Evolutionary conservation across 495 filamentous ascomycete species (phyloP), one percentile per base, ranked within the genome.

Genomic region (Endocarpon pusillum): DNA sequence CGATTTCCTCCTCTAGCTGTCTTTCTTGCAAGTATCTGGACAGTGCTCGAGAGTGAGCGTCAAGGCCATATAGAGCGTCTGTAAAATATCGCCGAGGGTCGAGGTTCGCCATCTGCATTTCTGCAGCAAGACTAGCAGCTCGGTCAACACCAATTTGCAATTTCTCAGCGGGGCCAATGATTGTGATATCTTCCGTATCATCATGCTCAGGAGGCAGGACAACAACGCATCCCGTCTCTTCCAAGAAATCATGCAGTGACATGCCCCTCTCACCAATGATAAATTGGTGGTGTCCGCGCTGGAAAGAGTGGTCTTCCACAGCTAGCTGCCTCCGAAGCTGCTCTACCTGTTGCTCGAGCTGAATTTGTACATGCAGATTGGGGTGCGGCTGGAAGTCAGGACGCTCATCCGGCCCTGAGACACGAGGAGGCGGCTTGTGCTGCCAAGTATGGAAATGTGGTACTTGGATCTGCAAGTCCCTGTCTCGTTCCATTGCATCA

Each of bases 181-280:
- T 69, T 21, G 79, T 85, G 17, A 92, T 66, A 35, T 67, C 73
- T 40, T 93, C 81, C 24, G 68, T 74, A 27, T 87, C 81, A 24
- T 81, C 79, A 10, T 66, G 67, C 24, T 64, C 58, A 1, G 56
- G 38, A 19, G 91, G 86, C 16, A 94, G 45, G 28, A 94, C 70
- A 29, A 96, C 71, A 25, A 78, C 66, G 55, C 91, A 99, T 33
- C 87, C 89, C 30, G 87, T 94, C 41, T 93, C 73, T 11, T 73
- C 70, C 38, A 93, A 71, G 60, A 99, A 87, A 28, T 92, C 67
- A 33, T 94, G 74, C 27, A 84, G 55, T 3, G 80, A 74, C 38
- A 75, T 67, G 20, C 78, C 81, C 34, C 71, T 61, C 23, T 89
- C 73, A 23, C 82, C 83, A 40, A 92, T 71, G 44, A 99, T 81